Evolutionary conservation across 257 asterid genomes (phyloP), one percentile per base, ranked within the genome.

Genomic region (Coffea eugenioides): DNA sequence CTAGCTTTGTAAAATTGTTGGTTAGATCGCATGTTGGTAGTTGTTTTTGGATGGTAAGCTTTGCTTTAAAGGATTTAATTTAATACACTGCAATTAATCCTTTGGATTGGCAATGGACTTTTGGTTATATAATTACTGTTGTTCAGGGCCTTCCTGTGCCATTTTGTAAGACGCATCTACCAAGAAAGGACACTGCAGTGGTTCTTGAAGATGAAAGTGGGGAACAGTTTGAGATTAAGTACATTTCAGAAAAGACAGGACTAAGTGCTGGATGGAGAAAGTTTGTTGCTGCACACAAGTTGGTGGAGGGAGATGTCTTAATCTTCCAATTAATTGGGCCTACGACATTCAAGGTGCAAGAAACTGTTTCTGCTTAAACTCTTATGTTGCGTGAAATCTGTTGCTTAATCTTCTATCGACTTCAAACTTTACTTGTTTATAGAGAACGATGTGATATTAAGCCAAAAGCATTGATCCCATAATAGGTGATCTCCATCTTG

Each of bases 231-330:
- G 91, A 83, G 41, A 80, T 92, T 46, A 94, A 92, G 65, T 94
- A 94, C 80, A 85, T 94, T 78, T 89, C 97, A 57, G 88, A 88
- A 79, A 92, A 92, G 89, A 89, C 98, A 2, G 98, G 98, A 65
- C 89, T 94, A 43, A 92, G 98, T 83, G 98, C 97, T 20, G 98
- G 98, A 67, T 94, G 98, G 98, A 89, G 98, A 79, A 92, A 88
- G 84, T 94, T 90, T 82, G 96, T 88, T 77, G 84, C 92, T 81
- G 94, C 91, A 51, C 94, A 86, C 86, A 94, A 90, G 75, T 85
- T 92, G 84, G 84, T 94, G 36, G 97, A 91, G 84, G 98, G 98
- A 76, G 98, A 94, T 75, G 97, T 91, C 84, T 80, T 94, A 83
- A 83, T 91, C 85, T 94, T 89, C 86, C 97, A 91, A 73, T 84